Percentiles rank a stretch among this genome's conserved stretches.
Evolutionary conservation across 176 grass and related monocot genomes (phyloP).

Genomic region (Rhynchospora tenuis): DNA sequence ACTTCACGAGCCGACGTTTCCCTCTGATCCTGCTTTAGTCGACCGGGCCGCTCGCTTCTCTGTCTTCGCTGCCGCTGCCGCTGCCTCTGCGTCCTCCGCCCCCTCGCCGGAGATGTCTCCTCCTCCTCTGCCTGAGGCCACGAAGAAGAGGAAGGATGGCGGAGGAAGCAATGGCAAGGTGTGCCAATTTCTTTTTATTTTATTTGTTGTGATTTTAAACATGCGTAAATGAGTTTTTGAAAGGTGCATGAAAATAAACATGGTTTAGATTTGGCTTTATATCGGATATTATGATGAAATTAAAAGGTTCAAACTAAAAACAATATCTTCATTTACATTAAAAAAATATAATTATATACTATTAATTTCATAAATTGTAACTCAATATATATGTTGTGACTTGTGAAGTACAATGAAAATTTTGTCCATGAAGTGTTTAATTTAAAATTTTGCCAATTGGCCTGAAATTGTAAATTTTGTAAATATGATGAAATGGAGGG

Average conservation of each 20-base stretch:
- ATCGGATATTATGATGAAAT: too few species aligned
- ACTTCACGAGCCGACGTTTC: constrained; percentile 44
- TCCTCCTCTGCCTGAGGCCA: background rate
- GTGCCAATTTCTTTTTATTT: background rate
- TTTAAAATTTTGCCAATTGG: background rate
- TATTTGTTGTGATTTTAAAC: background rate
- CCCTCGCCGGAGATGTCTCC: constrained; percentile 17
- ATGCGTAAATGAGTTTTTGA: background rate
- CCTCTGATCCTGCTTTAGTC: constrained; percentile 50
- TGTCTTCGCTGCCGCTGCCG: constrained; percentile 31
- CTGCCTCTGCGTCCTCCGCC: constrained; percentile 24
- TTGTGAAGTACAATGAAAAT: background rate
- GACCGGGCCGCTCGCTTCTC: constrained; percentile 55
- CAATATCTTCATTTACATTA: background rate
- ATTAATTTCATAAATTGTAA: background rate
- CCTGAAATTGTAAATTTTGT: background rate
- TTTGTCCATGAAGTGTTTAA: background rate
- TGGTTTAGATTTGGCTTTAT: too few species aligned
- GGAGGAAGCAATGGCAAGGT: constrained; percentile 25
- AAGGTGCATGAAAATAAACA: too few species aligned
- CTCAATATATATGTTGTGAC: background rate
- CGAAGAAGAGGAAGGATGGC: constrained; percentile 54
- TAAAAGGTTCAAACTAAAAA: background rate
- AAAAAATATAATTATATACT: background rate
- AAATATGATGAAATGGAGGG: background rate